A percentile compares a stretch with the other conserved stretches of the same genome.
Evolutionary conservation across 2,329 filamentous ascomycete genomes (phyloP).

Genomic region (Arachnopeziza araneosa): DNA sequence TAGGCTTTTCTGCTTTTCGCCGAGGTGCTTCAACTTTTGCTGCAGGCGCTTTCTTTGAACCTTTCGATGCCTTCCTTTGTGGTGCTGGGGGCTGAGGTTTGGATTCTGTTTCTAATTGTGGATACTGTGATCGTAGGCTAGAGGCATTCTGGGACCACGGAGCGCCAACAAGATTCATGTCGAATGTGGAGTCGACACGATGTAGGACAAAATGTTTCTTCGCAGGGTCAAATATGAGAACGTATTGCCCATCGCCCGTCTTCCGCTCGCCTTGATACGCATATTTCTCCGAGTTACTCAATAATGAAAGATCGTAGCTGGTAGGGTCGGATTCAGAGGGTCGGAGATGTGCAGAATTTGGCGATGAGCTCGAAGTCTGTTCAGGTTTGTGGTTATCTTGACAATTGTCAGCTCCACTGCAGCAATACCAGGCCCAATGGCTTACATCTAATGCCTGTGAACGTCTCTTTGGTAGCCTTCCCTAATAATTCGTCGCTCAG

Average conservation of each 20-base stretch:
- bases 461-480: constrained; percentile 50
- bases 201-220: constrained; percentile 78
- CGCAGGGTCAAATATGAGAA: constrained; percentile 70
- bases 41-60: constrained; percentile 22
- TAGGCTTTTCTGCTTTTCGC: constrained; percentile 29
- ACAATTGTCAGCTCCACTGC: constrained; percentile 10
- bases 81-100: constrained; percentile 15
- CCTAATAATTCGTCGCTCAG: constrained; percentile 57
- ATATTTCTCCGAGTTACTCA: constrained; percentile 51
- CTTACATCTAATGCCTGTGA: constrained; percentile 57
- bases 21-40: constrained; percentile 26
- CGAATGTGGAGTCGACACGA: constrained; percentile 72
- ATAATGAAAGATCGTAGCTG: constrained; percentile 46
- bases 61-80: constrained; percentile 24
- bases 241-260: constrained; percentile 51
- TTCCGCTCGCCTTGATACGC: constrained; percentile 55
- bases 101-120: constrained; percentile 46
- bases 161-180: constrained; percentile 75
- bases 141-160: constrained; percentile 59
- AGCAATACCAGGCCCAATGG: constrained; percentile 19
- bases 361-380: constrained; percentile 42
- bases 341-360: constrained; percentile 43
- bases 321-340: constrained; percentile 34
- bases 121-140: constrained; percentile 59
- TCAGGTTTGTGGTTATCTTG: constrained; percentile 39